Evolutionary conservation across 2,329 filamentous ascomycete genomes (phyloP).

Genomic region (Acephala macrosclerotiorum): DNA sequence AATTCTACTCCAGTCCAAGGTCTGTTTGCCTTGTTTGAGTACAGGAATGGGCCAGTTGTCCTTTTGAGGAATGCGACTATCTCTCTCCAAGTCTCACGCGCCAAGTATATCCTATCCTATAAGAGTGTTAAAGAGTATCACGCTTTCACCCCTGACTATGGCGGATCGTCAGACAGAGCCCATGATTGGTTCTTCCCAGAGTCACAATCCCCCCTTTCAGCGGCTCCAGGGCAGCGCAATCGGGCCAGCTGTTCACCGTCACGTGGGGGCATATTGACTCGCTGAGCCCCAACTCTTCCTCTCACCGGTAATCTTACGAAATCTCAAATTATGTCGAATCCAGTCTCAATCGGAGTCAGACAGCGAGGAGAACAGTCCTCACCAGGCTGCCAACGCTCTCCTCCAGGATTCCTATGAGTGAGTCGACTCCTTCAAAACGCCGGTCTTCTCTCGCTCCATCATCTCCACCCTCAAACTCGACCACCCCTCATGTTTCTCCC

Average conservation of each 20-base stretch:
- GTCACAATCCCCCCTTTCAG: background rate
- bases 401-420: no score
- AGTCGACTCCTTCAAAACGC: no score
- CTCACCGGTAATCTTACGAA: no score
- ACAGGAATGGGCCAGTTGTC: background rate
- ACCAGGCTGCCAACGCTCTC: no score
- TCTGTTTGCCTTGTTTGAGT: background rate
- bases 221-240: constrained; percentile 4
- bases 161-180: background rate
- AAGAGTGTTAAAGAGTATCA: background rate
- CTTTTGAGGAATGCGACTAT: background rate
- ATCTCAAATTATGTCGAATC: no score
- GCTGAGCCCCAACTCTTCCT: background rate
- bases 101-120: background rate
- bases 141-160: background rate
- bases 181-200: background rate
- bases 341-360: no score
- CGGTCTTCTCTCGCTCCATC: no score
- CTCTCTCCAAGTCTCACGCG: background rate
- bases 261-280: background rate
- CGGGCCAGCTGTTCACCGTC: background rate
- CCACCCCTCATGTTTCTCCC: no score
- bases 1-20: background rate
- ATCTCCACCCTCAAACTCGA: no score
- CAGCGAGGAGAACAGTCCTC: no score